Evolutionary conservation across 257 asterid genomes (phyloP).

Genomic region (Nicotiana attenuata): DNA sequence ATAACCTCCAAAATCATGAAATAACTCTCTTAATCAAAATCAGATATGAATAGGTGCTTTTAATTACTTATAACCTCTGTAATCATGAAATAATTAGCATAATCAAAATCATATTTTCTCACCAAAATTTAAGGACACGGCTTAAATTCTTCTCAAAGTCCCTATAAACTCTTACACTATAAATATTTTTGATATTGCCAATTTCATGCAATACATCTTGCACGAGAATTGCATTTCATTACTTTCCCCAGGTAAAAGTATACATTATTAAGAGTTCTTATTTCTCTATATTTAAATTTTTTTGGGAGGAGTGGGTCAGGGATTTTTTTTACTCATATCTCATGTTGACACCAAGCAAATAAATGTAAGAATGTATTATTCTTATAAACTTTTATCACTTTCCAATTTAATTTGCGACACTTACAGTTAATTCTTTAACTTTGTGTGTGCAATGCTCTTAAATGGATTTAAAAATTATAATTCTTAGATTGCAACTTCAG

Average conservation of each 20-base stretch:
- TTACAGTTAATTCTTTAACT: neutral
- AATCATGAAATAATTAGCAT: no score
- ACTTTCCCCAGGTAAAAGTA: neutral
- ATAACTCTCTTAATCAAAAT: neutral
- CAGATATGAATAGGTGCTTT: neutral
- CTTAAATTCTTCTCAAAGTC: neutral
- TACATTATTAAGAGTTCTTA: no score
- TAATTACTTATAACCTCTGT: no score
- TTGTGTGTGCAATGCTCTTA: neutral
- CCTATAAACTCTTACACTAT: neutral
- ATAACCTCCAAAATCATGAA: neutral
- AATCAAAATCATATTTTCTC: no score
- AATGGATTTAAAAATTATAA: neutral
- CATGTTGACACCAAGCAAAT: no score
- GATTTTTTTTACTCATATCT: no score
- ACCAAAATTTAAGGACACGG: no score
- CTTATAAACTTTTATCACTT: no score
- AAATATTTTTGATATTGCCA: neutral
- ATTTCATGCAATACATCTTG: neutral
- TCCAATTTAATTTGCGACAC: neutral
- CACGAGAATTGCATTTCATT: neutral
- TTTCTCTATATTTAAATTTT: no score
- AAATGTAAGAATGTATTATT: no score
- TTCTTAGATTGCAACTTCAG: neutral
- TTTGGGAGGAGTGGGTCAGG: no score